Evolutionary conservation across 23 red algal species (phyloP), one percentile per base, ranked within the genome.

Genomic region (Agarophyton chilense): DNA sequence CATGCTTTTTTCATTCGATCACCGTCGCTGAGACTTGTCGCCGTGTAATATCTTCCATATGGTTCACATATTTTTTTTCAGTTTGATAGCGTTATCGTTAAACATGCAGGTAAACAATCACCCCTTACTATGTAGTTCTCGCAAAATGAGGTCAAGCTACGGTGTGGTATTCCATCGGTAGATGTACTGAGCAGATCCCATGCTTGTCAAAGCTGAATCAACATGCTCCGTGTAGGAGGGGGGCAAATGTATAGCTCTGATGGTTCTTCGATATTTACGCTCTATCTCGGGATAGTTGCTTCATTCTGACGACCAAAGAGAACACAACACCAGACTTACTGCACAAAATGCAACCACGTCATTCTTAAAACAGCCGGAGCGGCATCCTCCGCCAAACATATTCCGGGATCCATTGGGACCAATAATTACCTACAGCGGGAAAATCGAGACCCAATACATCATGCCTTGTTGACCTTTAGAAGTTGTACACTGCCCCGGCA

Each of bases 31-130:
- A 47, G 3, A 47, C 2, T 4, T 13, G 38, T 74, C 68, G 21
- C 24, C n/a, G 40, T 28, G 41, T 39, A 74, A 14, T 12, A 18
- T 18, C 21, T 49, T 47, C 14, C 33, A 21, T 49, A 13, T 74
- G 68, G 43, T 47, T 74, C 68, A 25, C 12, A 39, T 74, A 40
- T 25, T 74, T 24, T 26, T 47, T 19, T 65, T 74, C 68, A 74
- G 43, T 74, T 46, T 74, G 43, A 74, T 74, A 74, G 68, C 38
- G 40, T 49, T 74, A 47, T 74, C 68, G 38, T 74, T 28, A 46
- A 65, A 49, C 43, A 46, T 74, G 9, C 68, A 74, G 41, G 68
- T 47, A 49, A 74, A 74, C 68, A 29, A 74, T 65, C 31, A 65
- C 32, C 33, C 26, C 60, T 11, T 17, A 22, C 8, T 4, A 17